Conservation (phyloP, 139 green algal genomes). For the Eudorina sp. region DNA sequence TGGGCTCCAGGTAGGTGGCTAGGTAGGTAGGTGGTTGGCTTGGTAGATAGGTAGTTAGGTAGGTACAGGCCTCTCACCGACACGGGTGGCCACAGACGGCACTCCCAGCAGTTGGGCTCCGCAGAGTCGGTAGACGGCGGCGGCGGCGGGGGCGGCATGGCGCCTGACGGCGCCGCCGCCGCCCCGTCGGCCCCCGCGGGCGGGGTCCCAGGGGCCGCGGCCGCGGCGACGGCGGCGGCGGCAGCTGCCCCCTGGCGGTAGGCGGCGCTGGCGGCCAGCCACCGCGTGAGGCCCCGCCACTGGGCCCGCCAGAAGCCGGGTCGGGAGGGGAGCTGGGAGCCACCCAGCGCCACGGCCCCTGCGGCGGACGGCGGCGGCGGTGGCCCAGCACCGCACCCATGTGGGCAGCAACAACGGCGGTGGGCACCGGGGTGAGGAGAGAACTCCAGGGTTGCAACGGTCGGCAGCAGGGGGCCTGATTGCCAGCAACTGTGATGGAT, state of each 20-base stretch:
- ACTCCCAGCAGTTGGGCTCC: conserved; percentile 23
- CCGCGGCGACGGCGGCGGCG: background rate
- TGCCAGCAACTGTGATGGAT: too few species aligned
- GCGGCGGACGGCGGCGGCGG: background rate
- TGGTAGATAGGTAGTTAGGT: too few species aligned
- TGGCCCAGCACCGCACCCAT: background rate
- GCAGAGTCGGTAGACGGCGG: background rate
- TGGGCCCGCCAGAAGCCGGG: background rate
- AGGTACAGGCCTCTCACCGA: too few species aligned
- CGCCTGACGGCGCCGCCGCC: background rate
- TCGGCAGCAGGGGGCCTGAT: too few species aligned
- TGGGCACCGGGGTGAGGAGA: too few species aligned
- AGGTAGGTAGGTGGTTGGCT: too few species aligned
- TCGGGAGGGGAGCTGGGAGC: background rate
- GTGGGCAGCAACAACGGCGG: background rate
- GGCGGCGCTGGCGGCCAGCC: background rate
- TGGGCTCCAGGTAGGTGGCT: too few species aligned
- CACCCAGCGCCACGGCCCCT: conserved; percentile 8
- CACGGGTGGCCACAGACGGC: background rate
- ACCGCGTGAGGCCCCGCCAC: background rate
- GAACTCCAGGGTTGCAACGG: too few species aligned
- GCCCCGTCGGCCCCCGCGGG: background rate
- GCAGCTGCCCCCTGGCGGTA: background rate
- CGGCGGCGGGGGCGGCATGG: background rate
- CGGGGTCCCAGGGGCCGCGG: too few species aligned